Evolutionary conservation across 352 stramenopile genomes (phyloP).

Genomic region (Pythium grandisporangium): DNA sequence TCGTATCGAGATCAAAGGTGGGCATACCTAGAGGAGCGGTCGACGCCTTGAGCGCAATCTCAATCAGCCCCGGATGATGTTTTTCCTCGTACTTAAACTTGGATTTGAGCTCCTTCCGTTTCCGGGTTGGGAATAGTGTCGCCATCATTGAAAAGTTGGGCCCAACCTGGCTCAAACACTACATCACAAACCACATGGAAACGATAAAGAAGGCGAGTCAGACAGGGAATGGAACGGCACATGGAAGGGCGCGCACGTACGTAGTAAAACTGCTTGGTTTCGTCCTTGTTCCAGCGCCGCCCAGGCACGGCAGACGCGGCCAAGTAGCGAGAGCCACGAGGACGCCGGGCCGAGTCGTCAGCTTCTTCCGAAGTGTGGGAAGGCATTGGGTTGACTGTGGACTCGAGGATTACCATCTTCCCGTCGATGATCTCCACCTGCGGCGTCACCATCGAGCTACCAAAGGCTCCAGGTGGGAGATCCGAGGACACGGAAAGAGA

Average conservation of each 20-base stretch:
- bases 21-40: slow-evolving; percentile 40
- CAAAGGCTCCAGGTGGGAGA: slow-evolving; percentile 40
- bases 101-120: slow-evolving; percentile 77
- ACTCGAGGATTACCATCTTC: slow-evolving; percentile 77
- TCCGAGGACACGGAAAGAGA: slow-evolving; percentile 61
- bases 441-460: slow-evolving; percentile 59
- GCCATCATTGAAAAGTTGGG: slow-evolving; percentile 85
- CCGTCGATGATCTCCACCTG: slow-evolving; percentile 79
- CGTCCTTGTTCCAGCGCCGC: slow-evolving; percentile 65
- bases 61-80: slow-evolving; percentile 57
- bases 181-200: neutral
- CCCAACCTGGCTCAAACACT: slow-evolving; percentile 75
- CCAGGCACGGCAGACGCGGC: slow-evolving; percentile 32
- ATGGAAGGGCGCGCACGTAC: slow-evolving; percentile 14
- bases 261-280: slow-evolving; percentile 87
- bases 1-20: neutral
- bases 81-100: slow-evolving; percentile 88
- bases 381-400: slow-evolving; percentile 40
- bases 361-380: slow-evolving; percentile 17
- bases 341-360: slow-evolving; percentile 20
- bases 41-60: slow-evolving; percentile 70
- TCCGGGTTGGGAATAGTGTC: slow-evolving; percentile 73
- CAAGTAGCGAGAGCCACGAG: slow-evolving; percentile 27
- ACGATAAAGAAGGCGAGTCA: neutral
- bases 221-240: neutral